Evolutionary conservation across 2,329 filamentous ascomycete genomes (phyloP), one percentile per base, ranked within the genome.

Genomic region (Aspergillus unguis): DNA sequence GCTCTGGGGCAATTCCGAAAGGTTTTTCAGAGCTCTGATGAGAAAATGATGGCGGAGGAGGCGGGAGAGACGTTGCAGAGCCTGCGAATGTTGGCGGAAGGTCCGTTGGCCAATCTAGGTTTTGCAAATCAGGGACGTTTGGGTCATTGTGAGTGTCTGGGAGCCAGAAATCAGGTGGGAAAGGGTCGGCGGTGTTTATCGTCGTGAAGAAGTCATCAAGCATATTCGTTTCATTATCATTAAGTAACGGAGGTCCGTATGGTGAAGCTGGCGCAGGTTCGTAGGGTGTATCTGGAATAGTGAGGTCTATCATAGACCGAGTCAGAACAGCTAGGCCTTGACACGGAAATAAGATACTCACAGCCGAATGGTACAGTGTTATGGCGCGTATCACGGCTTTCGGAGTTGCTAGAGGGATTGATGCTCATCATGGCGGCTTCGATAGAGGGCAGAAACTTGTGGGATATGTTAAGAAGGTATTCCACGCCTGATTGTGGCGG

Each of bases 31-130:
- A 42, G 10, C 57, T 57, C 29, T 62, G 63, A 35, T 65, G 62
- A 41, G 65, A 58, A 26, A 65, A 58, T 2, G 69, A 71, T 33
- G 81, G 80, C 45, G 82, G 78, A 38, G 25, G 5, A 26, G 36
- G 36, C 7, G 84, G 83, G 57, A 82, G 81, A 3, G 83, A 86
- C 23, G 85, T 86, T 1, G 81, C 76, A 9, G 85, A 83, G 46
- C 85, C 85, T 72, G 88, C 81, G 58, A 87, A 84, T 44, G 78
- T 78, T 1, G 85, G 85, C 4, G 85, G 85, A 23, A 86, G 72
- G 53, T 83, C 81, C 23, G 67, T 63, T 27, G 66, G 58, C 71
- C 72, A 75, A 43, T 71, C 69, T 32, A 74, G 65, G 25, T 64
- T 63, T 33, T 65, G 53, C 8, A 60, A 28, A 8, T 61, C 61